Evolutionary conservation across 345 rosid genomes (phyloP).

Genomic region (sweet orange (Citrus sinensis)): DNA sequence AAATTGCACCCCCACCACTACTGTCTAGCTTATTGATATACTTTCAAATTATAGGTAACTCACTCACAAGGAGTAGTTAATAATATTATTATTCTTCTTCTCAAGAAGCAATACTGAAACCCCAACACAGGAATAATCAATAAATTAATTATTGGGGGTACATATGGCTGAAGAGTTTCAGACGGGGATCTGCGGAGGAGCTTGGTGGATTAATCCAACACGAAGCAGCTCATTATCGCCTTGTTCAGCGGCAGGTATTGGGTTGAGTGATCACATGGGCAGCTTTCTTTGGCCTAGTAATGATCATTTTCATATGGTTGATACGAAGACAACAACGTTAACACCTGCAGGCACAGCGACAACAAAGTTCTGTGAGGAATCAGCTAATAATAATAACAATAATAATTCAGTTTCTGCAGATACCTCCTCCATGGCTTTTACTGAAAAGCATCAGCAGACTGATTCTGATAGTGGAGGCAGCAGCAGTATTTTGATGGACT

Average conservation of each 20-base stretch:
- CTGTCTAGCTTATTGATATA: neutral
- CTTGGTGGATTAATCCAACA: slow-evolving; percentile 56
- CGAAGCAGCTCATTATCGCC: slow-evolving; percentile 39
- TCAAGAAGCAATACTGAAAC: neutral
- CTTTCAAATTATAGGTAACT: neutral
- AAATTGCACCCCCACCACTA: slow-evolving; percentile 14
- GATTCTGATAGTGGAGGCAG: slow-evolving; percentile 35
- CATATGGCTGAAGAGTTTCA: slow-evolving; percentile 76
- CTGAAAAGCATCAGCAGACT: slow-evolving; percentile 19
- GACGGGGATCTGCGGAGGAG: slow-evolving; percentile 50
- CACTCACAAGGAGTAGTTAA: too few relatives aligned
- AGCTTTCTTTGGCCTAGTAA: slow-evolving; percentile 28
- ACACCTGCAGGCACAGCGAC: neutral
- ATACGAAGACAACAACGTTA: slow-evolving; percentile 20
- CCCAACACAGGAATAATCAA: neutral
- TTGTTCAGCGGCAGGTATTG: slow-evolving; percentile 24
- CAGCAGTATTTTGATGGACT: slow-evolving; percentile 37
- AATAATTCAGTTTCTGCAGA: slow-evolving; percentile 16
- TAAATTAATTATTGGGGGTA: neutral
- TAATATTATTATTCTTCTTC: too few relatives aligned
- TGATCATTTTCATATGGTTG: slow-evolving; percentile 20
- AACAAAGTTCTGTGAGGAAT: slow-evolving; percentile 27
- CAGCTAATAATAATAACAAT: neutral
- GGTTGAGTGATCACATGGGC: slow-evolving; percentile 12
- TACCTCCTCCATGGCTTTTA: slow-evolving; percentile 16